Base-by-base conservation (phyloP, 1,284 basidiomycete species). In the Phaffia rhodozyma region DNA sequence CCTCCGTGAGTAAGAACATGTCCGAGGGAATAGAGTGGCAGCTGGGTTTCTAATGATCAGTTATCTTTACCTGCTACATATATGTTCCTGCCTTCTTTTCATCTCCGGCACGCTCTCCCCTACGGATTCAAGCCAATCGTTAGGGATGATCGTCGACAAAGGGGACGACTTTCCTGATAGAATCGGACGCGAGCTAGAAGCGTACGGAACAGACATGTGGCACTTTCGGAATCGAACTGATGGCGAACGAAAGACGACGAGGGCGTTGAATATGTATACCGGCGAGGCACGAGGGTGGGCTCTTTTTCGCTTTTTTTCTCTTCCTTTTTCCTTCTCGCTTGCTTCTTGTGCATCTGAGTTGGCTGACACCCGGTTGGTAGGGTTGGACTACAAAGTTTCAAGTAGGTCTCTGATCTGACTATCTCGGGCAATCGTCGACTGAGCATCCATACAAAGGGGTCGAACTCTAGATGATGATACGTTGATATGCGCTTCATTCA, bases 141-240 rank as follows among this genome's bases (percentile, higher is more conserved):
- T 91, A 38, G 87, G 86, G 21, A 88, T 93, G 85, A 81, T 97
- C 66, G 77, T 94, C 54, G 91, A 97, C 75, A 79, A 79, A 71
- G 92, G 92, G 3, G 66, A 75, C 49, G 91, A 96, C 74, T 93
- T 92, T 72, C 85, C 86, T 13, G 62, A 70, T 1, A 68, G 78
- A 21, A 82, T 90, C 54, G 80, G 84, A 68, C 67, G 75, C 3
- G 75, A 78, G 48, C 79, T 96, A 3, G 76, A 84, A 58, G 71
- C 74, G 0, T 90, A 86, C 71, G 89, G 90, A 0, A 57, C 75
- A n/a, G 83, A 84, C 52, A 87, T 91, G 83, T 90, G 89, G 84
- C 76, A 84, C 65, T 91, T 86, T 70, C 80, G 92, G 62, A 79
- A 84, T 61, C 78, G 84, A 62, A 69, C 76, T 1, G 74, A 79